phyloP scores from a whole-genome alignment of 73 alveolate genomes.

The Paramecium tetraurelia region DNA sequence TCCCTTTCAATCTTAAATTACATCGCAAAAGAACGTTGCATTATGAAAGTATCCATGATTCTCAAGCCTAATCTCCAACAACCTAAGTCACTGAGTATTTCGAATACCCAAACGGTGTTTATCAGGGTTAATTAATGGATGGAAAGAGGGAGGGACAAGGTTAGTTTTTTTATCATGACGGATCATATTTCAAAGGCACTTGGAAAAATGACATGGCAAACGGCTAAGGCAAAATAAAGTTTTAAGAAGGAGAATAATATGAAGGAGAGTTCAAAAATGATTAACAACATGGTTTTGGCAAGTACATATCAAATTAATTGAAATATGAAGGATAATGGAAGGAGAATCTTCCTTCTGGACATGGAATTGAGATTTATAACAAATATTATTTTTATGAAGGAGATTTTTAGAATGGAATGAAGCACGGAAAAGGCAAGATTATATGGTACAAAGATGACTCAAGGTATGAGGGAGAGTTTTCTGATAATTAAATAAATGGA shows the following conservation, averaged over 20 bases:
- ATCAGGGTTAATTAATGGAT: background rate
- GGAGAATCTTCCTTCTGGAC: conserved; percentile 39
- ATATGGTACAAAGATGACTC: conserved; percentile 65
- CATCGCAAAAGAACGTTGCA: conserved; percentile 10
- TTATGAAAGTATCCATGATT: background rate
- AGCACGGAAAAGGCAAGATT: conserved; percentile 62
- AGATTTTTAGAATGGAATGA: background rate
- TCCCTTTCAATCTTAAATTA: background rate
- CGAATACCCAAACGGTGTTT: conserved; percentile 39
- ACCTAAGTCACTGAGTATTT: background rate
- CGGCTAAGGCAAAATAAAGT: conserved; percentile 24
- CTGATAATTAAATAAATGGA: conserved; percentile 67
- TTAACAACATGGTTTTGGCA: conserved; percentile 49
- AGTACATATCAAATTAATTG: background rate
- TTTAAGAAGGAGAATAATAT: conserved; percentile 56
- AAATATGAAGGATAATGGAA: conserved; percentile 55
- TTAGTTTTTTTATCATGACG: conserved; percentile 29
- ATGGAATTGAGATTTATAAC: conserved; percentile 21
- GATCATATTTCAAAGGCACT: conserved; percentile 53
- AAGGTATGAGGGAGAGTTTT: conserved; percentile 68
- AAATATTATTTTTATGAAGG: conserved; percentile 43
- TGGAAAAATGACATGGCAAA: conserved; percentile 60
- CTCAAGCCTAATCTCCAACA: background rate
- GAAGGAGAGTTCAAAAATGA: conserved; percentile 57
- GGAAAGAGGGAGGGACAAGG: conserved; percentile 37